Base-by-base conservation (phyloP, 257 asterid genomes). In the Primulina eburnea region DNA sequence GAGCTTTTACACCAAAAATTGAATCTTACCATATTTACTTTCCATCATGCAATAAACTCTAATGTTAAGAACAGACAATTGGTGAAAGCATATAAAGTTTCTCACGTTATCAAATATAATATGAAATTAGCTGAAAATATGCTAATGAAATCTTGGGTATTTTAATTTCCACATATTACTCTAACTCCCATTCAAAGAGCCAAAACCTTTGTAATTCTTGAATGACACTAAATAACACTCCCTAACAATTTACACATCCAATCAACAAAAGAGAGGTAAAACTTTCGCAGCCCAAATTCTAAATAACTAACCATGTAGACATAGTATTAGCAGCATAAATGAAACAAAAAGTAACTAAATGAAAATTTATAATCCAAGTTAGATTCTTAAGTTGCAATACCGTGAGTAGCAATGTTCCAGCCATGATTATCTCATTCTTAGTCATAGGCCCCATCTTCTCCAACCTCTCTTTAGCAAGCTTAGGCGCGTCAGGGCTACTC, bases 391-490 rank as follows among this genome's bases (percentile, higher is more conserved):
- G 37, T 55, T n/a, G 8, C 4, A 20, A 75, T 90, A 93, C 99
- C 82, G 99, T 93, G 52, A 93, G 90, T 75, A 93, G 68, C 79
- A 90, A 84, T 69, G 99, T 93, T 55, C 80, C 97, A n/a, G 97
- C 87, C 99, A 93, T 93, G 77, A 90, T 90, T 38, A 90, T 80
- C 84, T 93, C 99, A 57, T 90, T 89, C 84, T 86, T 89, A 0
- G 99, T 81, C 97, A 93, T 86, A 0, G 99, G 95, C 38, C 97
- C 99, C 99, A 93, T 93, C 86, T 82, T 87, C 81, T 79, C 91
- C 90, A 93, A 73, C 64, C 70, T 89, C 82, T 90, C 97, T 85
- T 68, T 80, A 6, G 99, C 99, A 64, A 93, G 92, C 83, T 87
- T 90, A 65, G 99, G 97, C 0, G 99, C 99, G 85, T 90, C 99